Percentiles rank a stretch among this genome's conserved stretches.
These are phyloP conservation scores for Diaporthe helianthi DNA, from an alignment of 2,329 filamentous ascomycete genomes.

Conservation along the genomic window DNA sequence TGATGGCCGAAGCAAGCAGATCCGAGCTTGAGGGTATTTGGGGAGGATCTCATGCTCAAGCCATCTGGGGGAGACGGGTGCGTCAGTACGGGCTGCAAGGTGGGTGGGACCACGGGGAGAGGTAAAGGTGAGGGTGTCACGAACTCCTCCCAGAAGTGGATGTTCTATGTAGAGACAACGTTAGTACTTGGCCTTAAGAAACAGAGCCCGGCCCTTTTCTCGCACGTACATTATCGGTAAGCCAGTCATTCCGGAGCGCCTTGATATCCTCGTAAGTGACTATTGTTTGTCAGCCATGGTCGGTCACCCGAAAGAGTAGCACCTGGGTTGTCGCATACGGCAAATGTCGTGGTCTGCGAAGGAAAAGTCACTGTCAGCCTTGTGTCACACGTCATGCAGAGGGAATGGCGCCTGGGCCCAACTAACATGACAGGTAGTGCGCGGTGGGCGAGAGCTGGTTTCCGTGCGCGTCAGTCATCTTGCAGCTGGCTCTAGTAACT, in stretches of 20 bases:
- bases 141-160: slow-evolving; percentile 98
- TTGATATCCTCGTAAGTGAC: slow-evolving; percentile 91
- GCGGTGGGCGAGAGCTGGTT: slow-evolving; percentile 47
- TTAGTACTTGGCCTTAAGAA: slow-evolving; percentile 35
- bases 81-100: slow-evolving; percentile 24
- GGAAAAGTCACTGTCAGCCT: slow-evolving; percentile 25
- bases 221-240: slow-evolving; percentile 87
- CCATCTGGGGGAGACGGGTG: slow-evolving; percentile 56
- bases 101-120: slow-evolving; percentile 12
- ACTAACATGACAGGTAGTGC: slow-evolving; percentile 56
- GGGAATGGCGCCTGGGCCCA: not conserved
- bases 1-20: slow-evolving; percentile 87
- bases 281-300: slow-evolving; percentile 44
- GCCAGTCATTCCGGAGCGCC: slow-evolving; percentile 89
- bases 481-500: slow-evolving; percentile 28
- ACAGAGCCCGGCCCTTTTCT: slow-evolving; percentile 27
- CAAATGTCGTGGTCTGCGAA: slow-evolving; percentile 39
- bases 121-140: slow-evolving; percentile 37
- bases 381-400: not conserved
- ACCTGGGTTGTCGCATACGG: slow-evolving; percentile 26
- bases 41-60: slow-evolving; percentile 88
- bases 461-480: slow-evolving; percentile 35
- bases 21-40: slow-evolving; percentile 81
- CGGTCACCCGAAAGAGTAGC: not conserved
- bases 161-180: slow-evolving; percentile 65